phyloP scores from a whole-genome alignment of 2,329 filamentous ascomycete species.

The Dactylellina parvicollis region DNA sequence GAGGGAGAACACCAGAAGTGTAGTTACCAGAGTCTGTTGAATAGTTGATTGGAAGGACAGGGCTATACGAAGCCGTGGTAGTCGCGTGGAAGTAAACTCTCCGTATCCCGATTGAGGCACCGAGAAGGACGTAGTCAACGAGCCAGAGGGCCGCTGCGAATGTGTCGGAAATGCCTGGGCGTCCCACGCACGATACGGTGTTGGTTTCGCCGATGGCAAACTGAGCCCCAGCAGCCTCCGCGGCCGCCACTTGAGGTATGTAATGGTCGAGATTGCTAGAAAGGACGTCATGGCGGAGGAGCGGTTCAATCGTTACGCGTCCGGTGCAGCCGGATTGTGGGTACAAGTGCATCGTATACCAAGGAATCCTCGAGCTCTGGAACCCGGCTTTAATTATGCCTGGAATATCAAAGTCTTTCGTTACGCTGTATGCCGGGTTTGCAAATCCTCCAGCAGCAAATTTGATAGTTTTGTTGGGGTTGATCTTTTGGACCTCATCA shows the following conservation, averaged over 20 bases:
- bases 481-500: slow-evolving; percentile 18
- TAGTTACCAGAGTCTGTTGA: not conserved
- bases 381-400: slow-evolving; percentile 32
- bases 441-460: slow-evolving; percentile 44
- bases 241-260: slow-evolving; percentile 34
- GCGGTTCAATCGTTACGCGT: slow-evolving; percentile 8
- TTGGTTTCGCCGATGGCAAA: slow-evolving; percentile 59
- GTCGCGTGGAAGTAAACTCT: slow-evolving; percentile 56
- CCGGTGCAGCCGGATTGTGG: slow-evolving; percentile 37
- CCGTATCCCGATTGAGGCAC: slow-evolving; percentile 56
- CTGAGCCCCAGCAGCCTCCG: slow-evolving; percentile 33
- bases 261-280: slow-evolving; percentile 25
- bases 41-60: slow-evolving; percentile 25
- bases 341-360: slow-evolving; percentile 45
- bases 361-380: slow-evolving; percentile 18
- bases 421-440: slow-evolving; percentile 21
- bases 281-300: slow-evolving; percentile 29
- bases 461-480: slow-evolving; percentile 14
- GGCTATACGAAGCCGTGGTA: slow-evolving; percentile 56
- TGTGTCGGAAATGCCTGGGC: slow-evolving; percentile 57
- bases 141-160: slow-evolving; percentile 58
- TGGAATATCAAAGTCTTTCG: slow-evolving; percentile 35
- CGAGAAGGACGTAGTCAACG: slow-evolving; percentile 57
- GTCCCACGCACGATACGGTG: slow-evolving; percentile 58
- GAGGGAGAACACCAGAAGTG: slow-evolving; percentile 28